Evolutionary conservation across 2,329 filamentous ascomycete species (phyloP), one percentile per base, ranked within the genome.

Genomic region (Aureobasidium pullulans): DNA sequence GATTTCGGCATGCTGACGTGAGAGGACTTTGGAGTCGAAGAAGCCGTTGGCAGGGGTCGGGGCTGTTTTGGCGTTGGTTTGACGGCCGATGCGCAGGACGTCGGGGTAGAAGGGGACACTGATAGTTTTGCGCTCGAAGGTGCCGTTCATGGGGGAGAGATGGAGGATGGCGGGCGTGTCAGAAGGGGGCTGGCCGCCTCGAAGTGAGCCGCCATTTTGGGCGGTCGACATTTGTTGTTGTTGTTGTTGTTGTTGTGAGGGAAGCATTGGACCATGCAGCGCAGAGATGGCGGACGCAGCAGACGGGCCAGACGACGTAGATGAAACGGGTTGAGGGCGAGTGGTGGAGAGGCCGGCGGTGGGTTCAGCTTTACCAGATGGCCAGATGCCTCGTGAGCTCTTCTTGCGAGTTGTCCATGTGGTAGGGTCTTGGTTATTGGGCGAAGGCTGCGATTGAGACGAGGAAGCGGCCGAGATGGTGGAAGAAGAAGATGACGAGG

Each of bases 11-110:
- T 99, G 94, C 71, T 96, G 91, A 67, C 94, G 83, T 40, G 94
- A 97, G 28, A 99, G 82, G 29, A 99, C 94, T 74, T 99, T 99
- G 54, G 93, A 97, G 73, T 99, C 94, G 69, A 99, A 99, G 73
- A 89, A 99, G 37, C 94, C 94, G 74, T 99, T 99, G 62, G 86
- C 77, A 0, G 90, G 86, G 0, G 92, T 96, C 0, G 94, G 94
- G 11, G 95, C 83, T 0, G 94, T 97, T 75, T 96, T 97, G 65
- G 90, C 89, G 73, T 99, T 99, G 19, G 94, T 99, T 75, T 99
- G 94, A 49, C 94, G 88, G 46, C 94, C 94, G 69, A 99, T 96
- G 63, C 91, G 86, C 52, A 99, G 79, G 42, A 89, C 88, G n/a
- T 97, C 93, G n/a, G 94, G 94, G 64, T 84, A 89, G 71, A 89